Evolutionary conservation across 2,329 filamentous ascomycete genomes (phyloP), one percentile per base, ranked within the genome.

Genomic region (Metarhizium brunneum): DNA sequence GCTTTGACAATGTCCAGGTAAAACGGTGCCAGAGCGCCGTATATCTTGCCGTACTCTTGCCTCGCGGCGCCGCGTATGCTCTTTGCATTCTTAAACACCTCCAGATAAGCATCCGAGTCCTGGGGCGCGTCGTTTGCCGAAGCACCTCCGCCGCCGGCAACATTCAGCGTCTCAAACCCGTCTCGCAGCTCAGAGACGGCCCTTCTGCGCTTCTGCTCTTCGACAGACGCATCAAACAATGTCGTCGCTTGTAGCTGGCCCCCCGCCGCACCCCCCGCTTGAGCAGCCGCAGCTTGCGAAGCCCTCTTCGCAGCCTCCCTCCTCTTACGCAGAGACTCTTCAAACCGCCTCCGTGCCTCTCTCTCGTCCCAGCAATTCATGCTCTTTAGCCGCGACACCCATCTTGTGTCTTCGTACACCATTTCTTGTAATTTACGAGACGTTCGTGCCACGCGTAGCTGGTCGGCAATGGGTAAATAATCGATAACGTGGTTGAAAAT

Each of bases 391-490:
- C 89, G 82, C 60, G 89, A 84, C 43, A 97, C 88, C 94, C 94
- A 99, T 74, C 92, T 82, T 52, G 91, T 90, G 70, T 99, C 94
- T 69, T 99, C 94, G 72, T 97, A 99, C 3, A 96, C 92, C 92
- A 99, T 99, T 73, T 99, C 94, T 67, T 88, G 87, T 80, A 97
- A 83, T 58, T 90, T 88, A 66, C 83, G 87, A 57, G 90, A 96
- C 29, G 88, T 85, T 60, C 87, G 85, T 48, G 94, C 92, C 67
- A 90, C 92, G 62, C 85, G 84, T 68, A 97, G 82, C 65, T 95
- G 85, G 69, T 96, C 92, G 58, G 86, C 76, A 32, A 96, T 81
- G 43, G 90, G 87, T 43, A 97, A 83, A 73, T 95, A 91, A 68
- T 96, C 90, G 66, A 99, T 82, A 62, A 99, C 91, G 0, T 85